These are phyloP conservation scores for Anthostomella pinea DNA, from an alignment of 2,329 filamentous ascomycete genomes.

Conservation along the genomic window DNA sequence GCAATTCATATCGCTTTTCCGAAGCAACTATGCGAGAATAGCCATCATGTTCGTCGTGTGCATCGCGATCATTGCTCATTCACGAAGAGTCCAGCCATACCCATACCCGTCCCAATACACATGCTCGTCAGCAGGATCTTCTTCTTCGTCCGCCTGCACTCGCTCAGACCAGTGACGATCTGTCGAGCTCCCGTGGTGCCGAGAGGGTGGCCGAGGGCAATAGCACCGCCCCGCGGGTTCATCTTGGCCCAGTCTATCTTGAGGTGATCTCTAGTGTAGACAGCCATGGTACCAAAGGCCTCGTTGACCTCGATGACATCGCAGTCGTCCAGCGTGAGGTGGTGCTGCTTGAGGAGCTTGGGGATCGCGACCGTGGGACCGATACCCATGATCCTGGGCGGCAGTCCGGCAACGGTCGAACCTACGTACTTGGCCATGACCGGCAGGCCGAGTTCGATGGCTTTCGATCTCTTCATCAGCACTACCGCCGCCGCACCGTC, in stretches of 20 bases:
- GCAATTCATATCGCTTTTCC: no score
- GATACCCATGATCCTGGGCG: slow-evolving; percentile 96
- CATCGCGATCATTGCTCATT: slow-evolving; percentile 55
- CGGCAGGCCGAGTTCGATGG: slow-evolving; percentile 81
- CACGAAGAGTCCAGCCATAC: slow-evolving; percentile 65
- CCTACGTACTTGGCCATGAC: slow-evolving; percentile 94
- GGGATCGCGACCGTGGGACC: slow-evolving; percentile 71
- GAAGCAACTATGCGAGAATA: no score
- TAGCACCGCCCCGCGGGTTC: slow-evolving; percentile 78
- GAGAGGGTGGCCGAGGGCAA: slow-evolving; percentile 80
- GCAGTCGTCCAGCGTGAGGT: slow-evolving; percentile 74
- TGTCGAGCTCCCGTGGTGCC: slow-evolving; percentile 75
- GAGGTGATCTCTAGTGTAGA: slow-evolving; percentile 79
- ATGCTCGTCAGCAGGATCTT: slow-evolving; percentile 91
- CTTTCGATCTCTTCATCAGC: slow-evolving; percentile 91
- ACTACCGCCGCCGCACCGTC: slow-evolving; percentile 88
- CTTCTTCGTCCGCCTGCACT: slow-evolving; percentile 80
- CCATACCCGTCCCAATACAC: slow-evolving; percentile 72
- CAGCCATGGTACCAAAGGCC: slow-evolving; percentile 96
- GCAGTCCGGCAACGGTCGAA: slow-evolving; percentile 83
- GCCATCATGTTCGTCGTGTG: no score
- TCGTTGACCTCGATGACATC: slow-evolving; percentile 96
- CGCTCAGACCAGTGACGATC: slow-evolving; percentile 86
- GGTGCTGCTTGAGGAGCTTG: slow-evolving; percentile 81
- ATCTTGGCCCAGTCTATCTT: slow-evolving; percentile 72